phyloP scores from a whole-genome alignment of 768 basidiomycete species.

The Hydnomerulius pinastri region DNA sequence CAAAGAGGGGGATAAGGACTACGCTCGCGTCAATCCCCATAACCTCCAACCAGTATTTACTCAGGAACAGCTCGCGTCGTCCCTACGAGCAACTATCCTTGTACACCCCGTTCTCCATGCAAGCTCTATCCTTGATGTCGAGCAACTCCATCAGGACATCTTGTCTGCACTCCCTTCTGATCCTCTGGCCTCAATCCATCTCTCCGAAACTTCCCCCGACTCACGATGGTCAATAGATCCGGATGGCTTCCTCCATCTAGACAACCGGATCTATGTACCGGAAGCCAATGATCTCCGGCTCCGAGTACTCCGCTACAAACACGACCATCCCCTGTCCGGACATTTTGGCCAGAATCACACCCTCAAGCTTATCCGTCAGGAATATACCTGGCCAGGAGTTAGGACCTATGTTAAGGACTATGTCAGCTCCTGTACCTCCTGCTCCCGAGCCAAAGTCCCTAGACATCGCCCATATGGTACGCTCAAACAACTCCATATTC shows the following conservation, averaged over 20 bases:
- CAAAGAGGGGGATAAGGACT: too few relatives aligned
- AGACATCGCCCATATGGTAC: slow-evolving; percentile 21
- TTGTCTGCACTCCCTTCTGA: not conserved
- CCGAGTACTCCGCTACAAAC: slow-evolving; percentile 20
- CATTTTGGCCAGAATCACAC: slow-evolving; percentile 36
- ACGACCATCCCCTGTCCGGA: slow-evolving; percentile 29
- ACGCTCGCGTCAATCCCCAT: too few relatives aligned
- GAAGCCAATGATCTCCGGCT: slow-evolving; percentile 23
- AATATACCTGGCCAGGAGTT: slow-evolving; percentile 14
- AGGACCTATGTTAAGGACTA: slow-evolving; percentile 19
- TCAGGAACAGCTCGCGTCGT: too few relatives aligned
- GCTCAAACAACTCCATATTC: slow-evolving; percentile 24
- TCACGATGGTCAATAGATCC: not conserved
- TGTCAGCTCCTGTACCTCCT: too few relatives aligned
- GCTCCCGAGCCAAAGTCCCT: too few relatives aligned
- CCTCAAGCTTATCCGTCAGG: slow-evolving; percentile 12
- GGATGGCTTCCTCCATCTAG: not conserved
- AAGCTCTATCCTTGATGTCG: too few relatives aligned
- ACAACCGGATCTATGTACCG: slow-evolving; percentile 6
- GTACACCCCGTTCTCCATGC: too few relatives aligned
- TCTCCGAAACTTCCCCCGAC: not conserved
- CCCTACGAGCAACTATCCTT: too few relatives aligned
- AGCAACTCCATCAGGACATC: slow-evolving; percentile 21
- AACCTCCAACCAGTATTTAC: too few relatives aligned
- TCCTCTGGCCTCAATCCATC: not conserved